These are phyloP conservation scores for Rhodocollybia butyracea DNA, from an alignment of 768 basidiomycete species.

Conservation along the genomic window DNA sequence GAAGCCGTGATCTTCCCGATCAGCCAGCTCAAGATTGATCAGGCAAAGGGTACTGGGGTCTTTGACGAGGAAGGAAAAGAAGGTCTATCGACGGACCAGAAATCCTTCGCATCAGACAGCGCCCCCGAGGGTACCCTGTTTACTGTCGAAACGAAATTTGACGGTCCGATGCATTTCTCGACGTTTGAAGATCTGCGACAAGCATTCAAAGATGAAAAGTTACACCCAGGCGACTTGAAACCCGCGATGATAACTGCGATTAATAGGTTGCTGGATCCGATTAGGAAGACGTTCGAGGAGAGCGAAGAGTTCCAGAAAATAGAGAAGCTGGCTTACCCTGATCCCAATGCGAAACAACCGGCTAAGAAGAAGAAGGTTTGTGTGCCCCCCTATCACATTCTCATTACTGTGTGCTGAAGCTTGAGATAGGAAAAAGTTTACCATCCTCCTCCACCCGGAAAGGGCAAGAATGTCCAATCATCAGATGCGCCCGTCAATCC, in stretches of 20 bases:
- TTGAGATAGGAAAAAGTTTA: constrained; percentile 67
- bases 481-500: not conserved
- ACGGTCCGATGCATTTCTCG: constrained; percentile 74
- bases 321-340: constrained; percentile 82
- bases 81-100: constrained; percentile 46
- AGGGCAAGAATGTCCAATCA: constrained; percentile 48
- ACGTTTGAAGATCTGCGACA: constrained; percentile 62
- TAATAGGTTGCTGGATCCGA: constrained; percentile 71
- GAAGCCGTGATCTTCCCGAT: constrained; percentile 88
- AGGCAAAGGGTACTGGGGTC: constrained; percentile 44
- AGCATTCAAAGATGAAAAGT: constrained; percentile 69
- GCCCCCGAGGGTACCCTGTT: constrained; percentile 85
- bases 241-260: constrained; percentile 70
- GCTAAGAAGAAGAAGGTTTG: constrained; percentile 63
- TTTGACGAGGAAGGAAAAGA: constrained; percentile 18
- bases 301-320: constrained; percentile 79
- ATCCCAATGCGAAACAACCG: constrained; percentile 58
- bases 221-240: constrained; percentile 94
- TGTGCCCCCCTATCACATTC: not conserved
- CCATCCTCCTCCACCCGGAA: constrained; percentile 80
- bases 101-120: constrained; percentile 59
- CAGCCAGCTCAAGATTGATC: constrained; percentile 68
- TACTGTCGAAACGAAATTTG: constrained; percentile 74
- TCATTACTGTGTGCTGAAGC: not conserved
- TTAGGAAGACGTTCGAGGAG: constrained; percentile 72